Base-by-base conservation (phyloP, 2,329 filamentous ascomycete species). In the Fusarium metavorans region DNA sequence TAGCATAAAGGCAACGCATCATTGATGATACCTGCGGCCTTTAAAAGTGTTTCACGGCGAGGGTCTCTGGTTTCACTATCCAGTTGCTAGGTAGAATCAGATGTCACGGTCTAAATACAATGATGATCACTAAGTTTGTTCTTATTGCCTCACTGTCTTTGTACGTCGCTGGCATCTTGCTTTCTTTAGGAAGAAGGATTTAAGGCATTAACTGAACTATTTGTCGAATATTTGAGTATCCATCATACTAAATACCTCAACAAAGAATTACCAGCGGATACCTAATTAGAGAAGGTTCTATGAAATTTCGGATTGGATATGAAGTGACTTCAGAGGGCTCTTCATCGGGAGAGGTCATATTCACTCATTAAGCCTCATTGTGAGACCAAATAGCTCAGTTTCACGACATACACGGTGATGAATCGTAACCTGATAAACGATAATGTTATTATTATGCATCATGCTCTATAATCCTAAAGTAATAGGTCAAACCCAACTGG, bases 31-130 rank as follows among this genome's bases (percentile, higher is more conserved):
- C 10, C 18, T 20, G 18, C 56, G 35, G 64, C 30, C 54, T 68
- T 39, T 6, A 48, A 69, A 50, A 60, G 41, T 64, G 60, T 61
- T 60, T 74, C 41, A 48, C 45, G 30, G 64, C 62, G 52, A 72
- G 64, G 63, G 59, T 39, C 59, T 75, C 70, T 74, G 70, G 75
- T 72, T 56, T 65, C 69, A 71, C 63, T 71, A 37, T 71, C 71
- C 64, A 66, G 59, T 48, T 69, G 45, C 60, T 56, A 65, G 59
- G 30, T 63, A 52, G 30, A 45, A 45, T 34, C 35, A 57, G 62
- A 48, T 20, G 52, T 45, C 63, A 27, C 61, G 60, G 61, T 63
- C 57, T 63, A 30, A 54, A 54, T 54, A 71, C 57, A 65, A 66
- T 64, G 41, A 58, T 63, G 66, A 68, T 70, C 59, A 64, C 65